A percentile compares a stretch with the other conserved stretches of the same genome.
These are phyloP conservation scores for Colletotrichum camelliae DNA, from an alignment of 2,329 filamentous ascomycete genomes.

Conservation along the genomic window DNA sequence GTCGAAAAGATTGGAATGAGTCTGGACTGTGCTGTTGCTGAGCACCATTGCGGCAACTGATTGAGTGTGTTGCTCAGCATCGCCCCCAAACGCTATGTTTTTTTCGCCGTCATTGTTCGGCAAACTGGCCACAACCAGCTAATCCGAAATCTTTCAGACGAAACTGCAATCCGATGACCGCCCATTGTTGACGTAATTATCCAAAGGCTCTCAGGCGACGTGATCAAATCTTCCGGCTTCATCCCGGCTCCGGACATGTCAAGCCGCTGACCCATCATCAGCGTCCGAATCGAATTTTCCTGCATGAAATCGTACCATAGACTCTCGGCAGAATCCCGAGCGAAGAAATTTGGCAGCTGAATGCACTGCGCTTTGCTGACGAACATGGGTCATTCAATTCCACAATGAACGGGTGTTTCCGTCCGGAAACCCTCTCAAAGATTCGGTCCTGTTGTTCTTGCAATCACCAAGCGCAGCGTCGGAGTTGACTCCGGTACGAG, in stretches of 20 bases:
- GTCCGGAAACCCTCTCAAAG: fast-evolving
- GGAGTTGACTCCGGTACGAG: not conserved
- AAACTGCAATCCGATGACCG: not conserved
- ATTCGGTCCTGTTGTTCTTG: not conserved
- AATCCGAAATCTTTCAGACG: not conserved
- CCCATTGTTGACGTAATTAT: not conserved
- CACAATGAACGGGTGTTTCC: not conserved
- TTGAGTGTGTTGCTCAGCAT: not conserved
- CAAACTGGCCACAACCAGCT: not conserved
- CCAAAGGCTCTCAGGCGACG: not conserved
- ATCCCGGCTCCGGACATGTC: not conserved
- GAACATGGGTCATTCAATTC: not conserved
- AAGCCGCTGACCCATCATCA: not conserved
- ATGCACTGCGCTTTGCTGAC: not conserved
- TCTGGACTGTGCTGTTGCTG: not conserved
- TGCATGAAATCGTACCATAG: not conserved
- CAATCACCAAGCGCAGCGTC: not conserved
- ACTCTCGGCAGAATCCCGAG: not conserved
- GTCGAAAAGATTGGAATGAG: not conserved
- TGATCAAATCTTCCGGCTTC: not conserved
- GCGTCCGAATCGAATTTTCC: not conserved
- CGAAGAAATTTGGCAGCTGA: not conserved
- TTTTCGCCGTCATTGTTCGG: not conserved
- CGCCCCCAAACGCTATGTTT: not conserved
- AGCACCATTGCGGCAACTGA: not conserved